These are phyloP conservation scores for Fragosphaeria purpurea DNA, from an alignment of 2,329 filamentous ascomycete species.

Conservation along the genomic window DNA sequence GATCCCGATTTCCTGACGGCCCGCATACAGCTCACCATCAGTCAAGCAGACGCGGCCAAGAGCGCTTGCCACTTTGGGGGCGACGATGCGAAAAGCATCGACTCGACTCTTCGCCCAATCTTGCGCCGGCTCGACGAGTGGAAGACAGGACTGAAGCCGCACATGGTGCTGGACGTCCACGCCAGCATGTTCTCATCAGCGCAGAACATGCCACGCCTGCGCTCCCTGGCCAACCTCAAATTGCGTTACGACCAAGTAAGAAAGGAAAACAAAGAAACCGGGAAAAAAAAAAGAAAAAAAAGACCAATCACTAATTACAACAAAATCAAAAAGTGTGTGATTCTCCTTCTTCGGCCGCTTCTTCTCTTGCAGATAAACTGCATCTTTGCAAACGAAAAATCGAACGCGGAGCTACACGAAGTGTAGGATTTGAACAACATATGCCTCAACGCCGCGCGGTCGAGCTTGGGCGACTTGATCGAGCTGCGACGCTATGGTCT, in stretches of 20 bases:
- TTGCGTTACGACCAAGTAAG: constrained; percentile 5
- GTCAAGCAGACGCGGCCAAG: constrained; percentile 1
- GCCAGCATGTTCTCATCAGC: not conserved
- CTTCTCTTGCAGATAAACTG: constrained; percentile 1
- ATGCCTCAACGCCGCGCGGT: not conserved
- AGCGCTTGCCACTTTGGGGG: not conserved
- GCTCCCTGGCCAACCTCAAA: constrained; percentile 2
- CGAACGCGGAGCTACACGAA: not conserved
- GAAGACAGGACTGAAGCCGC: not conserved
- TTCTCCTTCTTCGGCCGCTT: constrained; percentile 3
- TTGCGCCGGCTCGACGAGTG: not conserved
- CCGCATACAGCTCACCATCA: constrained; percentile 4
- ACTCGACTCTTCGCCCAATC: not conserved
- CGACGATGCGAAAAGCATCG: not conserved
- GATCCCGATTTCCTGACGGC: constrained; percentile 4
- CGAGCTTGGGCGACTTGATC: not conserved
- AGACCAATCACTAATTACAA: not conserved
- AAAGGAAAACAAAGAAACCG: no score
- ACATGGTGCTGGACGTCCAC: not conserved
- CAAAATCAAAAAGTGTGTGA: constrained; percentile 1
- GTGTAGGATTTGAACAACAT: not conserved
- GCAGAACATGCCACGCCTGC: not conserved
- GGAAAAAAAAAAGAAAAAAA: not conserved
- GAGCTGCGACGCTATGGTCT: not conserved
- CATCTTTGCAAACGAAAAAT: not conserved